These are phyloP conservation scores for Microbotryum violaceum DNA, from an alignment of 1,284 basidiomycete genomes.

Conservation along the genomic window DNA sequence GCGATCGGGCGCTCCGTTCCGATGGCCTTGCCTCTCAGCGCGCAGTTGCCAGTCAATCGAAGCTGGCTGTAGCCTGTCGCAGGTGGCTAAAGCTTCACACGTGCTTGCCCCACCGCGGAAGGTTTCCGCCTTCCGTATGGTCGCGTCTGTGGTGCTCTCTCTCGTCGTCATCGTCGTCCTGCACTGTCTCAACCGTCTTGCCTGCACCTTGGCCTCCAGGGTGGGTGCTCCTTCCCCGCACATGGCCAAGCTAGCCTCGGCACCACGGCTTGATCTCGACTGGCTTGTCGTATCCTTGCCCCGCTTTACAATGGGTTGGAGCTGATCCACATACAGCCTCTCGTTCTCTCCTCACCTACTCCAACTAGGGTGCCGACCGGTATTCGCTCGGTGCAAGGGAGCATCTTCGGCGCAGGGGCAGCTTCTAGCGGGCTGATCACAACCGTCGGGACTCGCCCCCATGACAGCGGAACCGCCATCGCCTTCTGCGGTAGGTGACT, in stretches of 20 bases:
- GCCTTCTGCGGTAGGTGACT: too few relatives aligned
- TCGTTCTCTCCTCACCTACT: too few relatives aligned
- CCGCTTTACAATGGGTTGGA: neutral
- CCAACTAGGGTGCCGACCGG: conserved; percentile 17
- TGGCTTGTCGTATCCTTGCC: neutral
- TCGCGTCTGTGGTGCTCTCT: neutral
- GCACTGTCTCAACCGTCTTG: neutral
- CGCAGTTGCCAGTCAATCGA: too few relatives aligned
- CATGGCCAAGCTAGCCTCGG: neutral
- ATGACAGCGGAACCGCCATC: too few relatives aligned
- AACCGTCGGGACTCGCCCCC: too few relatives aligned
- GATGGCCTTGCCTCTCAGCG: too few relatives aligned
- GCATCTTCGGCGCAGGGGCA: conserved; percentile 23
- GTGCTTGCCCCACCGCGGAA: too few relatives aligned
- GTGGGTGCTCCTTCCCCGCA: neutral
- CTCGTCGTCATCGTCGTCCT: neutral
- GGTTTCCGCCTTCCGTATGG: too few relatives aligned
- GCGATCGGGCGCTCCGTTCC: too few relatives aligned
- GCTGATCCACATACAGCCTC: neutral
- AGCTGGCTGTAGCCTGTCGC: too few relatives aligned
- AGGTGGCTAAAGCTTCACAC: too few relatives aligned
- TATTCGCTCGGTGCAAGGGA: conserved; percentile 14
- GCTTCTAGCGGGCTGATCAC: conserved; percentile 9
- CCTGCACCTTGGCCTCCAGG: neutral
- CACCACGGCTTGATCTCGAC: neutral